phyloP scores from a whole-genome alignment of 1,284 basidiomycete genomes.

The Phlebopus sp. region DNA sequence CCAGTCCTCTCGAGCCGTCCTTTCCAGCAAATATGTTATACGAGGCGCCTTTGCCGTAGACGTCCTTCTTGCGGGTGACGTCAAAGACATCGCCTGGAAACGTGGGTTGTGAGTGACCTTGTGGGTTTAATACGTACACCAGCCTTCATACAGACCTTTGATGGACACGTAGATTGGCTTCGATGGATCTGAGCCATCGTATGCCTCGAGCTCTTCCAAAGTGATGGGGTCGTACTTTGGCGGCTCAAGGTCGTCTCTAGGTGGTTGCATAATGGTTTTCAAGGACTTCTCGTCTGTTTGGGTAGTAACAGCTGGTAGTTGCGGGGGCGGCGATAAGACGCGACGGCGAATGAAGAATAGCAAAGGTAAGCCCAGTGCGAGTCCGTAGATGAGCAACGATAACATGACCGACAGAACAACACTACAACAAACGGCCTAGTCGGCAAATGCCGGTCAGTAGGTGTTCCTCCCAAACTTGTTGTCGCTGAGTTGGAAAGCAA shows the following conservation, averaged over 20 bases:
- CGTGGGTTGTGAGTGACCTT: slow-evolving; percentile 10
- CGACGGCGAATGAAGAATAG: slow-evolving; percentile 21
- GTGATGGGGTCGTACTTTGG: slow-evolving; percentile 81
- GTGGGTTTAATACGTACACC: slow-evolving; percentile 5
- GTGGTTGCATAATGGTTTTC: slow-evolving; percentile 69
- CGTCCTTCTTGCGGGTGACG: slow-evolving; percentile 76
- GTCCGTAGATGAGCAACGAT: slow-evolving; percentile 20
- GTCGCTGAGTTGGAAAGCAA: slow-evolving; percentile 2
- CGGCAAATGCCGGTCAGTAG: slow-evolving; percentile 20
- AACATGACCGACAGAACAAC: slow-evolving; percentile 16
- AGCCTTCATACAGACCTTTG: slow-evolving; percentile 58
- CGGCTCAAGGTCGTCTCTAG: slow-evolving; percentile 59
- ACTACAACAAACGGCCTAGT: not conserved
- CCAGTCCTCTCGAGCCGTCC: slow-evolving; percentile 83
- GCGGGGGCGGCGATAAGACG: not conserved
- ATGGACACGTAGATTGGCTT: slow-evolving; percentile 87
- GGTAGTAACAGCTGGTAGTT: slow-evolving; percentile 10
- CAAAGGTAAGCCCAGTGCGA: slow-evolving; percentile 22
- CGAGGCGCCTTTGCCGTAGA: slow-evolving; percentile 72
- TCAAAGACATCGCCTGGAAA: slow-evolving; percentile 76
- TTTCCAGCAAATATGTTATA: slow-evolving; percentile 85
- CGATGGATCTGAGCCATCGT: slow-evolving; percentile 60
- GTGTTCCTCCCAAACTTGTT: slow-evolving; percentile 3
- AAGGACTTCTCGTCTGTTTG: slow-evolving; percentile 34
- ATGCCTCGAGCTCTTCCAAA: slow-evolving; percentile 62